phyloP scores from a whole-genome alignment of 2,329 filamentous ascomycete species.

The Acrodontium crateriforme region DNA sequence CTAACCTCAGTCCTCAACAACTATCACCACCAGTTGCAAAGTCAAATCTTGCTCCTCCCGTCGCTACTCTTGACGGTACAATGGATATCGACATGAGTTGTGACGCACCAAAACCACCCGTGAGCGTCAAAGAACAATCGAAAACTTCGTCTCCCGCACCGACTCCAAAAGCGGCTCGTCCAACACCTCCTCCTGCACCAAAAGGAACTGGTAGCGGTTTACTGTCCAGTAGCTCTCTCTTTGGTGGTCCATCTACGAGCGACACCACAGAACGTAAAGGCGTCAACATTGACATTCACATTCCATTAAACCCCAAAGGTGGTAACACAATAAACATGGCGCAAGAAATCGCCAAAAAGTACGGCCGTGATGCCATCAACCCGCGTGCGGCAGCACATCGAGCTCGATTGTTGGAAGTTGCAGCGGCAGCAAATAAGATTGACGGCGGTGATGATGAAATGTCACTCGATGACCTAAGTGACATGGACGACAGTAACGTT shows the following conservation, averaged over 20 bases:
- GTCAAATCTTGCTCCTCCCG: constrained; percentile 7
- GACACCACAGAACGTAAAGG: constrained; percentile 29
- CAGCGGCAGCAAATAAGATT: constrained; percentile 72
- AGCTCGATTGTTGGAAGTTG: constrained; percentile 75
- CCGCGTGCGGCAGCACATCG: constrained; percentile 80
- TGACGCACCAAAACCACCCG: constrained; percentile 7
- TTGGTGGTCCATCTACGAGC: constrained; percentile 38
- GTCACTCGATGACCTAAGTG: constrained; percentile 56
- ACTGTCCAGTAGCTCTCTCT: constrained; percentile 47
- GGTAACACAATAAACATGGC: constrained; percentile 95
- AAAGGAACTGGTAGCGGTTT: constrained; percentile 48
- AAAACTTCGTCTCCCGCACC: constrained; percentile 15
- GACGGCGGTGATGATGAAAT: constrained; percentile 73
- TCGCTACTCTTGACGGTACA: constrained; percentile 11
- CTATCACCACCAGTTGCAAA: constrained; percentile 3
- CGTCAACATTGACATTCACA: constrained; percentile 73
- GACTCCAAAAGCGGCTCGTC: constrained; percentile 25
- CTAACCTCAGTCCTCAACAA: constrained; percentile 11
- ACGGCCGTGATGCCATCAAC: constrained; percentile 87
- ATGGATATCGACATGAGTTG: constrained; percentile 20
- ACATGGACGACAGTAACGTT: constrained; percentile 66
- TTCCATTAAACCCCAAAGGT: constrained; percentile 65
- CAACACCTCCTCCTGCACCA: constrained; percentile 34
- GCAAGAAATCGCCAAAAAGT: constrained; percentile 80
- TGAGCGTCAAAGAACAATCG: constrained; percentile 10